Evolutionary conservation across 1,139 yeast genomes (phyloP), one percentile per base, ranked within the genome.

Genomic region (Pneumocystis jirovecii): DNA sequence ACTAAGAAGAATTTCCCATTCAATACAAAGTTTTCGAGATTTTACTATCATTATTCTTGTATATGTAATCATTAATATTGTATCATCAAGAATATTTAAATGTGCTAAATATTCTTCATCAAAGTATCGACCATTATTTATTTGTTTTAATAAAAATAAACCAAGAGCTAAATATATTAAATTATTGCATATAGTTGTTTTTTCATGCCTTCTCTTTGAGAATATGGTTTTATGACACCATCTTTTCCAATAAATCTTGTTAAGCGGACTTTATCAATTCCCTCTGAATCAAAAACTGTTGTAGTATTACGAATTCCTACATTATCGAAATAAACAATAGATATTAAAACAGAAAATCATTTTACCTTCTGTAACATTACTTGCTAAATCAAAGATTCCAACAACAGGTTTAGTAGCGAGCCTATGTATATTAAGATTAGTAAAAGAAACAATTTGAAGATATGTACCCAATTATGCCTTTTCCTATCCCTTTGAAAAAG

Each of bases 371-470:
- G 96, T 86, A 39, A 93, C 85, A 75, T 89, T 91, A 63, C 89
- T 87, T 0, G 98, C 96, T 70, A 95, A 79, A 73, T 95, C 99
- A 72, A 95, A 86, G 44, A 93, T 75, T 7, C 99, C 99, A 72
- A 93, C 90, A 0, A 97, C 96, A 0, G 98, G 89, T 76, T 95
- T 95, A 0, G 98, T 90, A 0, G 98, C 98, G 57, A 95, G 77
- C 0, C 61, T 60, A 39, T 25, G 34, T 15, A 25, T 21, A 21
- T 60, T 31, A 60, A 60, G 31, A 60, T 39, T 10, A 39, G 12
- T 12, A 25, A 15, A 15, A 50, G 21, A 50, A 12, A 50, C 25
- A 12, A 60, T 10, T 56, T 17, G 15, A 39, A 56, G 29, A 42
- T 25, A 60, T 42, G 31, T 60, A 60, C 61, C 98, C 98, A 65